phyloP scores from a whole-genome alignment of 805 yeast genomes.

The Suhomyces sp. region DNA sequence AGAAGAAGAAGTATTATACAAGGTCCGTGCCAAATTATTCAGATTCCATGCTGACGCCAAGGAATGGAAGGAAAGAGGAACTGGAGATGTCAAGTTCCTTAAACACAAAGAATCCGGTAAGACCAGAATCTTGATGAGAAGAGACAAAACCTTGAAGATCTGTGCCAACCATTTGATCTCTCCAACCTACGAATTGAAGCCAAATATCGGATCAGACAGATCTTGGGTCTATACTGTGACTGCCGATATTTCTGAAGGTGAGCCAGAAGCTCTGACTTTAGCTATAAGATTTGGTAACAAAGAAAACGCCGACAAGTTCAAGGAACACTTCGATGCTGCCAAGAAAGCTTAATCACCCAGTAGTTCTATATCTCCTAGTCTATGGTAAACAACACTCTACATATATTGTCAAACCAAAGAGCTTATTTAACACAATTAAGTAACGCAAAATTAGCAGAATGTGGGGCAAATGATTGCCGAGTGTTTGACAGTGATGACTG shows the following conservation, averaged over 20 bases:
- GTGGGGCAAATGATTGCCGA: no score
- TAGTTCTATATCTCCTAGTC: not conserved
- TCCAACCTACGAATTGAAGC: slow-evolving; percentile 77
- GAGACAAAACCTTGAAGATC: slow-evolving; percentile 96
- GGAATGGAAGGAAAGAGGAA: slow-evolving; percentile 99
- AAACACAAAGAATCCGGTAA: slow-evolving; percentile 80
- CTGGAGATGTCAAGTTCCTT: slow-evolving; percentile 95
- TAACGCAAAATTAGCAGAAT: no score
- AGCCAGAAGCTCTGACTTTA: slow-evolving; percentile 91
- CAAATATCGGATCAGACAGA: slow-evolving; percentile 96
- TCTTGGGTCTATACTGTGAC: slow-evolving; percentile 97
- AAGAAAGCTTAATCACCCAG: slow-evolving; percentile 28
- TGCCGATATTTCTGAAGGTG: slow-evolving; percentile 89
- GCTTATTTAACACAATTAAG: no score
- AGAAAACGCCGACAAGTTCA: slow-evolving; percentile 93
- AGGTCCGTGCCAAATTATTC: slow-evolving; percentile 93
- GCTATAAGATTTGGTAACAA: slow-evolving; percentile 93
- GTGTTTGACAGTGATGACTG: no score
- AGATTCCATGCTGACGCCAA: slow-evolving; percentile 78
- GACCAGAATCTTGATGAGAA: slow-evolving; percentile 94
- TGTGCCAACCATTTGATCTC: slow-evolving; percentile 94
- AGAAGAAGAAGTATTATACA: slow-evolving; percentile 76
- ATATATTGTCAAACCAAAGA: not conserved
- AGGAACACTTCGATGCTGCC: slow-evolving; percentile 80
- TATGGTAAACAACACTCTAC: not conserved